A percentile compares a stretch with the other conserved stretches of the same genome.
Evolutionary conservation across 2,329 filamentous ascomycete genomes (phyloP).

Genomic region (Penicillium aurantiogriseum): DNA sequence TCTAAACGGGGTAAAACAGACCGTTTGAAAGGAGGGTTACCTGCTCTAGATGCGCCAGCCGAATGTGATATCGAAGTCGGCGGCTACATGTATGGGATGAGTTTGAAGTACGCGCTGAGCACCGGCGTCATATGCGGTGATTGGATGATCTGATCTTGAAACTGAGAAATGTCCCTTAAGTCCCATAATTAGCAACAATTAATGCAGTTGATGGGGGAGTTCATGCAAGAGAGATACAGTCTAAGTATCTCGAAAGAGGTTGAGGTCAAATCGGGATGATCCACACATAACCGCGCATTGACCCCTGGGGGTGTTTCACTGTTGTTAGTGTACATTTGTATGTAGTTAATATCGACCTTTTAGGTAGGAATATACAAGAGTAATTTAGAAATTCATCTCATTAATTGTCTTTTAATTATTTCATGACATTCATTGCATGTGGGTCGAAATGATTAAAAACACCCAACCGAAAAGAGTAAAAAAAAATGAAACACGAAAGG

Average conservation of each 20-base stretch:
- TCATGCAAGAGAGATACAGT: not conserved
- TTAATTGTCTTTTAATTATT: slow-evolving; percentile 15
- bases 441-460: slow-evolving; percentile 12
- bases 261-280: not conserved
- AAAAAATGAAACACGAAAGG: slow-evolving; percentile 7
- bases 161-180: slow-evolving; percentile 23
- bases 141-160: slow-evolving; percentile 2
- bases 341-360: not conserved
- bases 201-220: slow-evolving; percentile 1
- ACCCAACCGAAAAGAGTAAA: slow-evolving; percentile 12
- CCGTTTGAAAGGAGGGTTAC: slow-evolving; percentile 2
- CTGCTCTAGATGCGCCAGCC: slow-evolving; percentile 4
- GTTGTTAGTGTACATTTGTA: not conserved
- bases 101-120: slow-evolving; percentile 25
- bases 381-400: slow-evolving; percentile 11
- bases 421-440: slow-evolving; percentile 22
- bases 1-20: not conserved
- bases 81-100: slow-evolving; percentile 24
- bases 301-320: slow-evolving; percentile 1
- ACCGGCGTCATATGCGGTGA: slow-evolving; percentile 14
- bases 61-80: slow-evolving; percentile 22
- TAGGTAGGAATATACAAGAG: not conserved
- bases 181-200: slow-evolving; percentile 27
- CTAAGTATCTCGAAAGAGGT: not conserved
- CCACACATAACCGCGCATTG: slow-evolving; percentile 2